phyloP scores from a whole-genome alignment of 139 green algal genomes.

The Chloropicon primus region DNA sequence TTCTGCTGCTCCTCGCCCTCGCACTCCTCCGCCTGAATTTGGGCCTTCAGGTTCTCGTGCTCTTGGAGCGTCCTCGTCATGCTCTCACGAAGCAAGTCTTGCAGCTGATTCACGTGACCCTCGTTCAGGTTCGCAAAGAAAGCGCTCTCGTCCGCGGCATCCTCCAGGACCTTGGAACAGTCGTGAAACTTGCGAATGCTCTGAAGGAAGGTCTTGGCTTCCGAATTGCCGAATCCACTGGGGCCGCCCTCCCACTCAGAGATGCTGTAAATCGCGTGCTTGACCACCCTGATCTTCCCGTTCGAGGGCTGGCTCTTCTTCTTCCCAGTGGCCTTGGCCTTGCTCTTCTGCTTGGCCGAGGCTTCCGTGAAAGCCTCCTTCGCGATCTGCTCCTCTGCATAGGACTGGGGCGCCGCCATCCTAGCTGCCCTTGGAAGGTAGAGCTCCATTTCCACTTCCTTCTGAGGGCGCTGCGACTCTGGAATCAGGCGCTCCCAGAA shows the following conservation, averaged over 20 bases:
- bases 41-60: constrained; percentile 57
- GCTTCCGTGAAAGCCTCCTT: constrained; percentile 12
- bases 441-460: background rate
- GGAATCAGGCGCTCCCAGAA: constrained; percentile 89
- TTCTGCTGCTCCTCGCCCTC: constrained; percentile 12
- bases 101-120: background rate
- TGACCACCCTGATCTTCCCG: constrained; percentile 13
- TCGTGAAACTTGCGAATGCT: background rate
- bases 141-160: background rate
- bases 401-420: background rate
- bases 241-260: background rate
- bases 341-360: background rate
- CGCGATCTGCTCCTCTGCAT: constrained; percentile 18
- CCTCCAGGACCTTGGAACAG: background rate
- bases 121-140: background rate
- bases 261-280: constrained; percentile 16
- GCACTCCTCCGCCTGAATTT: constrained; percentile 34
- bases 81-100: background rate
- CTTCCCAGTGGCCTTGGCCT: background rate
- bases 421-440: background rate
- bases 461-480: constrained; percentile 24
- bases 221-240: constrained; percentile 50
- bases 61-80: constrained; percentile 28
- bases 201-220: background rate
- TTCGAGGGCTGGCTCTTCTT: background rate